Conservation (phyloP, 768 basidiomycete genomes). For the Phanerochaete sordida region DNA sequence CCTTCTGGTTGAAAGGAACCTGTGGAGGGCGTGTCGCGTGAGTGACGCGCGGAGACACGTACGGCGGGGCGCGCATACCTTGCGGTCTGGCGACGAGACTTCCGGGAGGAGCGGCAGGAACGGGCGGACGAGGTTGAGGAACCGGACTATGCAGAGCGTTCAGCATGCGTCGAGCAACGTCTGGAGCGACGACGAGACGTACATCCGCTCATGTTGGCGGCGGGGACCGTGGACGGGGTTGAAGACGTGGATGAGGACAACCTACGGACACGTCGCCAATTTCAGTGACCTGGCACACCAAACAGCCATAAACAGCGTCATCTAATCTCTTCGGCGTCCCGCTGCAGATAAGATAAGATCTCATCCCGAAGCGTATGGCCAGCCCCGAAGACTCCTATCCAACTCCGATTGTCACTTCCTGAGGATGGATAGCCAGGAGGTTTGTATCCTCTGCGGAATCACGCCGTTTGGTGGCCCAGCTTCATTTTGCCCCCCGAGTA, state of each 20-base stretch:
- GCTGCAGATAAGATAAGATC: conserved; percentile 1
- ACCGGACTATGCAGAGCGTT: conserved; percentile 63
- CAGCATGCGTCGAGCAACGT: not conserved
- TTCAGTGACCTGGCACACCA: conserved; percentile 23
- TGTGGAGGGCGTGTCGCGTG: conserved; percentile 26
- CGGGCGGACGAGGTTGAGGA: conserved; percentile 96
- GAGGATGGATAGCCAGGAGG: no score
- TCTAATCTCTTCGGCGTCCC: not conserved
- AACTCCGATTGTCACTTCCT: no score
- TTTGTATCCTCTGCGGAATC: no score
- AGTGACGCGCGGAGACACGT: not conserved
- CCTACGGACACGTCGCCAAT: conserved; percentile 21
- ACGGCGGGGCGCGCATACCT: conserved; percentile 46
- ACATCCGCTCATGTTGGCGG: conserved; percentile 66
- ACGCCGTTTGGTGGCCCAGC: no score
- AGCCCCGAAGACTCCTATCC: no score
- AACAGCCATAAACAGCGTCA: conserved; percentile 18
- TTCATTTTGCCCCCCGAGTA: no score
- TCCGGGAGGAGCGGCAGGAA: conserved; percentile 97
- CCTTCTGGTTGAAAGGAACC: conserved; percentile 98
- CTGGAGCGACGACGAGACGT: conserved; percentile 7
- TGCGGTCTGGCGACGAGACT: conserved; percentile 96
- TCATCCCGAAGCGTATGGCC: not conserved
- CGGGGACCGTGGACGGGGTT: conserved; percentile 21
- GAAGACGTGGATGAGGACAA: conserved; percentile 16